These are phyloP conservation scores for Leccinum variicolor DNA, from an alignment of 768 basidiomycete genomes.

Conservation along the genomic window DNA sequence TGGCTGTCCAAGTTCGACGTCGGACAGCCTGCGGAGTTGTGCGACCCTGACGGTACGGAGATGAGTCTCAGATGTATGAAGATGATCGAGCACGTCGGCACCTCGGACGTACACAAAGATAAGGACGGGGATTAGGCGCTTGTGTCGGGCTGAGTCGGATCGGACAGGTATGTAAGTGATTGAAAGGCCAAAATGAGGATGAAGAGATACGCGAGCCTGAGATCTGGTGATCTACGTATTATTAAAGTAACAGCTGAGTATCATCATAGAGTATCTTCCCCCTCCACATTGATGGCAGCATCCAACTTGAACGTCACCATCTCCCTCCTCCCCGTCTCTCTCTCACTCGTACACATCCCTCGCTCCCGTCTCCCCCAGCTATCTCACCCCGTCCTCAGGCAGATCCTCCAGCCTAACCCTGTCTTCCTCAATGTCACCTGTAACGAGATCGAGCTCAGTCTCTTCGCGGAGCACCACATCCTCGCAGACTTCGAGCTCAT, in stretches of 20 bases:
- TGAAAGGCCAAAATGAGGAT: background rate
- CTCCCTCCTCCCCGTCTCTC: slow-evolving; percentile 65
- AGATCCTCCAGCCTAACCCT: slow-evolving; percentile 64
- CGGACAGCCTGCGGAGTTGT: background rate
- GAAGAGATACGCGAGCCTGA: background rate
- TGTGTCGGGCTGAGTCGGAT: slow-evolving; percentile 3
- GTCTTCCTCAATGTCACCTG: slow-evolving; percentile 73
- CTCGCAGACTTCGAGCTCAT: slow-evolving; percentile 60
- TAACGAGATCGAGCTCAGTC: slow-evolving; percentile 75
- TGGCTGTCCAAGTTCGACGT: no score
- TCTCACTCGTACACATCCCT: slow-evolving; percentile 73
- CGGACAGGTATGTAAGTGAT: slow-evolving; percentile 1
- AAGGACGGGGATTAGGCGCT: background rate
- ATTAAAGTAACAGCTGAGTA: slow-evolving; percentile 1
- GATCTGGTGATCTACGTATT: background rate
- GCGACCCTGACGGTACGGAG: background rate
- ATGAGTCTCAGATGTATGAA: background rate
- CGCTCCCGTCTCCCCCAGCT: slow-evolving; percentile 60
- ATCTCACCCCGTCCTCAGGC: slow-evolving; percentile 60
- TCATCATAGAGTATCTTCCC: slow-evolving; percentile 10
- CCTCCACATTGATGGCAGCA: slow-evolving; percentile 23
- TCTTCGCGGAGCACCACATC: slow-evolving; percentile 61
- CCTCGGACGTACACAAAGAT: slow-evolving; percentile 9
- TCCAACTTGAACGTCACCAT: slow-evolving; percentile 47
- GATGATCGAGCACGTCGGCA: background rate